Evolutionary conservation across 2,329 filamentous ascomycete genomes (phyloP).

Genomic region (Cordyceps farinosa): DNA sequence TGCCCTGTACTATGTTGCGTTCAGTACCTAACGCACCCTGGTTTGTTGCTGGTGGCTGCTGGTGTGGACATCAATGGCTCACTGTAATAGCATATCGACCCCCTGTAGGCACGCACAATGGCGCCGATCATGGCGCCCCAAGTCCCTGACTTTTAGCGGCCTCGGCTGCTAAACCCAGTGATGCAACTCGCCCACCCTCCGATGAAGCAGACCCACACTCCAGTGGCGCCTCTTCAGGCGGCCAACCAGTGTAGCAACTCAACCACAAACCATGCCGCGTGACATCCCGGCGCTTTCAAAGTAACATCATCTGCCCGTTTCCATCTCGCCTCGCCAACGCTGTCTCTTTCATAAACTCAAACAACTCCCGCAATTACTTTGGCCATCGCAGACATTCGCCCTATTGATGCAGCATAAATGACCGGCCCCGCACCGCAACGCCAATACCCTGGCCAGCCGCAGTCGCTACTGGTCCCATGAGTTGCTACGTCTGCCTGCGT

Average conservation of each 20-base stretch:
- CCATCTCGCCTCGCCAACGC: neutral
- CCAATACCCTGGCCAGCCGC: neutral
- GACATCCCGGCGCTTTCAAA: constrained; percentile 9
- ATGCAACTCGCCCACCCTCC: neutral
- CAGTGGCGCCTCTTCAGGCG: neutral
- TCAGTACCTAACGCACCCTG: too few relatives aligned
- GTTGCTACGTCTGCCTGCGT: constrained; percentile 65
- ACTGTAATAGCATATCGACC: neutral
- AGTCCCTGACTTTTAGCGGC: neutral
- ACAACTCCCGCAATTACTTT: neutral
- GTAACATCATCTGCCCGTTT: constrained; percentile 13
- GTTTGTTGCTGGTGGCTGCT: too few relatives aligned
- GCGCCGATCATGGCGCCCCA: neutral
- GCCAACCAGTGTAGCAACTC: neutral
- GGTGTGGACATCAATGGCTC: too few relatives aligned
- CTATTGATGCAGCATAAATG: neutral
- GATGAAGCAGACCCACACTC: neutral
- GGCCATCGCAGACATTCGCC: neutral
- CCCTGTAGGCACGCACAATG: neutral
- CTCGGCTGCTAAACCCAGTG: neutral
- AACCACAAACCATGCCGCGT: constrained; percentile 3
- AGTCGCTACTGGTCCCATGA: constrained; percentile 45
- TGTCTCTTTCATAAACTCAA: neutral
- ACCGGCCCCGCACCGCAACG: neutral
- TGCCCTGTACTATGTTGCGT: too few relatives aligned